Percentiles rank a stretch among this genome's conserved stretches.
Conservation (phyloP, 179 eudicot genomes). For the Beta macrorhiza region DNA sequence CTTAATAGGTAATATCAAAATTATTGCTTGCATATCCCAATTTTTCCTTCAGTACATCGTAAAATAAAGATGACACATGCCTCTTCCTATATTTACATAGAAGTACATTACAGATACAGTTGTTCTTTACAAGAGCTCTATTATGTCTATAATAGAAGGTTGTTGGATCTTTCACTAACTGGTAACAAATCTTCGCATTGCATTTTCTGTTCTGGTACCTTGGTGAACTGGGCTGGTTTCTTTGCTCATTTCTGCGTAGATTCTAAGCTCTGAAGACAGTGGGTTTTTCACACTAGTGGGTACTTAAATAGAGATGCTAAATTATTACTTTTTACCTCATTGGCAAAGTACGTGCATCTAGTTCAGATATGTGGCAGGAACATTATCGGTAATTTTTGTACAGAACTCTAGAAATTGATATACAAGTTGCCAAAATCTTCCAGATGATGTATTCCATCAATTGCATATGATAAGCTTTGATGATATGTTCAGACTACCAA, state of each 20-base stretch:
- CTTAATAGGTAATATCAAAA: slow-evolving; percentile 54
- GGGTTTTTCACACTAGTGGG: background rate
- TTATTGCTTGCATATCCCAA: background rate
- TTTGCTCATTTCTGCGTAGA: background rate
- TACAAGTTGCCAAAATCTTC: background rate
- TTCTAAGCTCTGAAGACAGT: background rate
- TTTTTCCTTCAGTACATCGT: background rate
- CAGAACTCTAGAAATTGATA: background rate
- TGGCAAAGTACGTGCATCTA: background rate
- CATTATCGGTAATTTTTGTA: background rate
- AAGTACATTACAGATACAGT: background rate
- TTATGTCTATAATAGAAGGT: too few relatives aligned
- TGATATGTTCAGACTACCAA: background rate
- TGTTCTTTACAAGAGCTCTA: background rate
- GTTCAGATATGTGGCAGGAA: background rate
- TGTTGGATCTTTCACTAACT: background rate
- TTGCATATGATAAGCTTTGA: background rate
- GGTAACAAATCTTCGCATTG: background rate
- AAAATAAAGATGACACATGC: background rate
- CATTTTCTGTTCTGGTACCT: background rate
- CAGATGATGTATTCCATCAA: background rate
- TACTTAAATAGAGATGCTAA: background rate
- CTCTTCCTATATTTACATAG: background rate
- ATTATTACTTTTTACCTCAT: background rate
- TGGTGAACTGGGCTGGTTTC: background rate